A percentile compares a stretch with the other conserved stretches of the same genome.
Conservation (phyloP, 805 yeast genomes). For the Candida xyloterini region DNA sequence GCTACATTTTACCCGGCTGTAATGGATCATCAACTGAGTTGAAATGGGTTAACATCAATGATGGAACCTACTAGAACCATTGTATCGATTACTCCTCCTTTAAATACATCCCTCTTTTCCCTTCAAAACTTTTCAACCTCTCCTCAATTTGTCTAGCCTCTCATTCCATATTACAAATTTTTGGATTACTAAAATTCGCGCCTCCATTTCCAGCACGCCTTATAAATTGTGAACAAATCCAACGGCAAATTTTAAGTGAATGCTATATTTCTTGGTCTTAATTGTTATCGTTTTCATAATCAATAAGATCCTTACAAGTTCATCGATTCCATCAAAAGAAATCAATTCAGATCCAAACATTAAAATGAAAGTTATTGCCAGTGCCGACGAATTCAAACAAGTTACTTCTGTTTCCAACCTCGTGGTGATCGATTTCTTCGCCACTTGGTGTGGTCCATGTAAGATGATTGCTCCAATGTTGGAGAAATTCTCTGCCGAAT, state of each 20-base stretch:
- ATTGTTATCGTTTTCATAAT: slow-evolving; percentile 25
- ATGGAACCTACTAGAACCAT: neutral
- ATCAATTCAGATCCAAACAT: slow-evolving; percentile 12
- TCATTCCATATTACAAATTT: slow-evolving; percentile 5
- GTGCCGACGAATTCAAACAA: slow-evolving; percentile 58
- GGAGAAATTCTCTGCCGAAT: slow-evolving; percentile 72
- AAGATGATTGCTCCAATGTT: slow-evolving; percentile 94
- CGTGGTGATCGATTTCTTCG: slow-evolving; percentile 93
- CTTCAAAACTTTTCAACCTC: too few species aligned
- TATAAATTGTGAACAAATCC: neutral
- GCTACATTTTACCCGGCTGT: slow-evolving; percentile 6
- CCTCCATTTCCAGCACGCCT: neutral
- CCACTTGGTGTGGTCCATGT: slow-evolving; percentile 99
- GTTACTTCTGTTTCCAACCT: slow-evolving; percentile 59
- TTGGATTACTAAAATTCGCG: slow-evolving; percentile 8
- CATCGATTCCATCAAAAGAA: slow-evolving; percentile 6
- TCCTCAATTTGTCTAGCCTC: slow-evolving; percentile 3
- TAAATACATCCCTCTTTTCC: too few species aligned
- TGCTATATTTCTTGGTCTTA: slow-evolving; percentile 28
- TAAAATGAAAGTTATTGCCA: slow-evolving; percentile 47
- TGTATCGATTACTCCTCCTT: too few species aligned
- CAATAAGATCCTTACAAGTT: slow-evolving; percentile 24
- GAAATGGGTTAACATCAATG: too few species aligned
- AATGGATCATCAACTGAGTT: too few species aligned
- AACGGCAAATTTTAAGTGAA: slow-evolving; percentile 12